Base-by-base conservation (phyloP, 1,139 yeast genomes). In the Yamadazyma conglobata region DNA sequence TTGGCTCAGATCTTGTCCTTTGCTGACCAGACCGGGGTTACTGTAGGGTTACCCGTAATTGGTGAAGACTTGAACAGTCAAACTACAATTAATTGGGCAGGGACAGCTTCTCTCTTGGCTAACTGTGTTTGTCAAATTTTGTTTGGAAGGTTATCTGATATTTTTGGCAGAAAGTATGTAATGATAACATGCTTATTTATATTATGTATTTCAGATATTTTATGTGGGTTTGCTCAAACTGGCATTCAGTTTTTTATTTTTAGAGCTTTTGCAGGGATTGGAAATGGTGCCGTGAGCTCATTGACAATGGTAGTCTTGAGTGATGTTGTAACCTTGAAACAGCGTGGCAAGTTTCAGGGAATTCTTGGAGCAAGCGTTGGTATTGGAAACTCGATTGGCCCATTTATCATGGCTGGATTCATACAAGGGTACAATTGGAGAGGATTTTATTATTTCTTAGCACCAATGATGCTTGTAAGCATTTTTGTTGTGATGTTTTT, bases 301-400 rank as follows among this genome's bases (percentile, higher is more conserved):
- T 41, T 66, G 24, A 46, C 57, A 1, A 64, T 65, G 69, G 67
- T 65, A 10, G 56, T 64, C 12, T 50, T 64, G 31, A 58, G 70
- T 34, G 73, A 67, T 39, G 53, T 66, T n/a, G 64, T 64, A 8
- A 60, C 70, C 0, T 51, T 64, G 23, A 55, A 60, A 35, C 63
- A 63, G 39, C 50, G 73, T 38, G 70, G 72, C 0, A 64, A 60
- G 35, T 64, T 52, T 39, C 69, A 63, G 40, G 71, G 71, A 2
- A 61, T 63, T 11, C 49, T 72, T 24, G 78, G 79, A 2, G 51
- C 73, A 1, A 60, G 64, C 38, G 70, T 74, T 15, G 47, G 47
- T 4, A 39, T 74, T 6, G 84, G 77, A 3, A 52, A 71, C 0
- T 56, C 60, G 30, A 63, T 73, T 14, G 80, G 80, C 1, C 81